Evolutionary conservation across 2,329 filamentous ascomycete genomes (phyloP), one percentile per base, ranked within the genome.

Genomic region (Neonectria faginata): DNA sequence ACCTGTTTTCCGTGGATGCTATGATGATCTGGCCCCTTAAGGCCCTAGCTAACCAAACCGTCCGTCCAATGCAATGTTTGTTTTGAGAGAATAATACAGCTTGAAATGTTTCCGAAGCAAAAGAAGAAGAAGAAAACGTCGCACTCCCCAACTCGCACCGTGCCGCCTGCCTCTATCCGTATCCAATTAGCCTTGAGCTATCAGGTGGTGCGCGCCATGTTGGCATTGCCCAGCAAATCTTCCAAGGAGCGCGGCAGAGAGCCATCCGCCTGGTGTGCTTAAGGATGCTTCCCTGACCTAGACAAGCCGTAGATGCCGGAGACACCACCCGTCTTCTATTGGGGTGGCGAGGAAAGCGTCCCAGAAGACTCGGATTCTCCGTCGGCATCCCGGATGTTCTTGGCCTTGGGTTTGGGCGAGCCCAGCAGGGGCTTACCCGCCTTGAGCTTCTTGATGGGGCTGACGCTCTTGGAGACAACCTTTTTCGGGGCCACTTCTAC

Each of bases 331-430:
- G 44, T 48, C 42, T 48, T 51, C 53, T 58, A 67, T 42, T 64
- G 67, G 53, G 58, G 67, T 10, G 86, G 86, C 16, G 86, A 88
- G 0, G 86, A 88, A 64, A 87, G 74, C 0, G 84, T 84, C 18
- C 83, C 86, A 0, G 85, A 87, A 44, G 85, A 87, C 71, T 88
- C 86, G 16, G 85, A 87, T 66, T 83, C 84, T 45, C 78, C 82
- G 51, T 87, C 86, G 18, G 81, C 80, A 48, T 83, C 80, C 48
- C 81, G 80, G 18, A 83, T 83, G 65, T 81, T 83, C 71, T 61
- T 67, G 10, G 65, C 54, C 64, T 84, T 86, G 22, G 83, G 83
- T 27, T 83, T 79, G 4, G 84, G 81, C 9, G 85, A 83, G 25
- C 81, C 83, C 55, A 85, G 73, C 10, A 79, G 77, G 44, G 85